Conservation (phyloP, 306 rosid species). For the Crataegus laevigata region DNA sequence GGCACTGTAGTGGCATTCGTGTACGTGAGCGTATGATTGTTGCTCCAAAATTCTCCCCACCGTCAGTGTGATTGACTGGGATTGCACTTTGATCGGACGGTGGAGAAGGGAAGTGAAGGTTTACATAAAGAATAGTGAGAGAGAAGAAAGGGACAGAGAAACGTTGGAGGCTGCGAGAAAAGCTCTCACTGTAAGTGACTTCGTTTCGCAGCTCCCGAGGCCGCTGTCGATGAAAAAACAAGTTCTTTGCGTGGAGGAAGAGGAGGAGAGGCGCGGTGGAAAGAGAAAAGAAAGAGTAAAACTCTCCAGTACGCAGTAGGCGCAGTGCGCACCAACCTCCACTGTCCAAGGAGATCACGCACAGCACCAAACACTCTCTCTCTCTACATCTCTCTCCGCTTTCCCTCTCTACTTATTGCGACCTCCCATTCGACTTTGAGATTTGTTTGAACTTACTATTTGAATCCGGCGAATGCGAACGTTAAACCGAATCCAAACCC, state of each 20-base stretch:
- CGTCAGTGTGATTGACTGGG: conserved; percentile 2
- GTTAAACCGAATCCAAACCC: neutral
- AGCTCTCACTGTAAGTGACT: conserved; percentile 48
- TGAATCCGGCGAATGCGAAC: neutral
- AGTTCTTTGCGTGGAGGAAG: neutral
- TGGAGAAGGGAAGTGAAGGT: neutral
- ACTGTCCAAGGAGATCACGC: conserved; percentile 42
- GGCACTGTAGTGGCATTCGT: neutral
- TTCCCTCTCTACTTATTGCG: conserved; percentile 6
- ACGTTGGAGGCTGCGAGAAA: conserved; percentile 43
- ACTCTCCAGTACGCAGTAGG: neutral
- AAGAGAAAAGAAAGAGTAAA: conserved; percentile 8
- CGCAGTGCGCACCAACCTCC: conserved; percentile 51
- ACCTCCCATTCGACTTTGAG: neutral
- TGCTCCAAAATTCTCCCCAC: neutral
- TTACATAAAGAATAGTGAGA: neutral
- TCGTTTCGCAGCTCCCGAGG: conserved; percentile 39
- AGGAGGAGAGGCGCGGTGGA: neutral
- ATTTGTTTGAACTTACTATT: neutral
- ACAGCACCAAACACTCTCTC: neutral
- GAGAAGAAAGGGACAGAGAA: conserved; percentile 12
- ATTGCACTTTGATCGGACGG: neutral
- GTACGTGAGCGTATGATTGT: neutral
- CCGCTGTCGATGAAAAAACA: conserved; percentile 19
- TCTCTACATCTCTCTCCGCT: neutral